Evolutionary conservation across 148 eudicot genomes (phyloP).

Genomic region (Silene latifolia): DNA sequence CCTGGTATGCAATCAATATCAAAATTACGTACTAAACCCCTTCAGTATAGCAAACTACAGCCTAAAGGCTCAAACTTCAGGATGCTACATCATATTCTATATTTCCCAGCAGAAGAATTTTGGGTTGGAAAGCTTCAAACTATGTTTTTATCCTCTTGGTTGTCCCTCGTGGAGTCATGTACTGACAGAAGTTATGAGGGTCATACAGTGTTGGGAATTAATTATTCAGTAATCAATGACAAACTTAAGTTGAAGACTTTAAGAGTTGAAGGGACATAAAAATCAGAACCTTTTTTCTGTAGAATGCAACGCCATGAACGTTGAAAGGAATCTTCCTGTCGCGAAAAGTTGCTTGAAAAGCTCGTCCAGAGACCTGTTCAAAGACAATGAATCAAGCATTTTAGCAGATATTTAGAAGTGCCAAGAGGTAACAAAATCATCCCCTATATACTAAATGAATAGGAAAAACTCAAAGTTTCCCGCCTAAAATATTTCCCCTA

Average conservation of each 20-base stretch:
- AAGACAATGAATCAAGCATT: conserved; percentile 15
- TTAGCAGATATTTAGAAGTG: conserved; percentile 18
- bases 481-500: too few relatives aligned
- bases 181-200: too few relatives aligned
- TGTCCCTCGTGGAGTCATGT: background rate
- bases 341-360: conserved; percentile 80
- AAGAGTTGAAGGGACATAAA: background rate
- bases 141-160: background rate
- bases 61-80: too few relatives aligned
- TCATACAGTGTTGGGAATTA: background rate
- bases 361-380: conserved; percentile 71
- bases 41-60: too few relatives aligned
- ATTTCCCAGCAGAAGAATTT: background rate
- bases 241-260: background rate
- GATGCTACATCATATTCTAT: too few relatives aligned
- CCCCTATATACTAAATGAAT: too few relatives aligned
- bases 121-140: background rate
- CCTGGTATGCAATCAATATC: too few relatives aligned
- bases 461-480: too few relatives aligned
- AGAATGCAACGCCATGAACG: conserved; percentile 93
- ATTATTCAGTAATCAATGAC: background rate
- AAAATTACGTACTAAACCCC: too few relatives aligned
- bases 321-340: conserved; percentile 81
- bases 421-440: background rate
- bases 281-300: conserved; percentile 72